Evolutionary conservation across 176 grass and related monocot genomes (phyloP).

Genomic region (Paspalum notatum): DNA sequence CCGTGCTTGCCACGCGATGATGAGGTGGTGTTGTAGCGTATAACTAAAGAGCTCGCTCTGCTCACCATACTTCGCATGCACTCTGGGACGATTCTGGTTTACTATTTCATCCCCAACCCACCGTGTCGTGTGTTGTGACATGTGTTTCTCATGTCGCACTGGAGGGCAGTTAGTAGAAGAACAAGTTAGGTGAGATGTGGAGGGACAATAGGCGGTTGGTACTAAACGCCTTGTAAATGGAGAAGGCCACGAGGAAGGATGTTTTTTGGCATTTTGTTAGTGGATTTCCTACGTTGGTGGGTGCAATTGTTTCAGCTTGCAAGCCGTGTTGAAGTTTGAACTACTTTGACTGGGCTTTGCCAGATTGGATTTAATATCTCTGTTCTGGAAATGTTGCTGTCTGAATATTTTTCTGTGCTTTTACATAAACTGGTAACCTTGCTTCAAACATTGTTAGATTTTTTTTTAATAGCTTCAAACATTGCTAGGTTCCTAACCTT

Average conservation of each 20-base stretch:
- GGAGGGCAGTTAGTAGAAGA: not conserved
- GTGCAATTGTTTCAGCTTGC: not conserved
- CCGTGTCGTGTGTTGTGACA: not conserved
- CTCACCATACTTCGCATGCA: not conserved
- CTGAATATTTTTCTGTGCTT: not conserved
- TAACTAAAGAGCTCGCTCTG: not conserved
- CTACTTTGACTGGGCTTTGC: not conserved
- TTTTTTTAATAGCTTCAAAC: not conserved
- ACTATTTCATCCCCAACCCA: not conserved
- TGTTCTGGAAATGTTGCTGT: not conserved
- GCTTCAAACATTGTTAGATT: not conserved
- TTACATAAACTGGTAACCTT: not conserved
- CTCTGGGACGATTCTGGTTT: not conserved
- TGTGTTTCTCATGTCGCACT: not conserved
- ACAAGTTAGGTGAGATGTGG: slow-evolving; percentile 35
- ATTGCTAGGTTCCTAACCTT: not conserved
- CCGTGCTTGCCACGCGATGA: slow-evolving; percentile 10
- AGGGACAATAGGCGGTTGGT: slow-evolving; percentile 23
- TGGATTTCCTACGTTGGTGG: not conserved
- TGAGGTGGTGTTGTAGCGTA: not conserved
- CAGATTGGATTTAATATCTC: not conserved
- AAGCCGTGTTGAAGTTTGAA: not conserved
- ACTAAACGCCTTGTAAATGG: not conserved
- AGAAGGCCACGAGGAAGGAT: not conserved
- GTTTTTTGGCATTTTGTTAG: slow-evolving; percentile 24